Base-by-base conservation (phyloP, 2,329 filamentous ascomycete genomes). In the Penicillium sp. region DNA sequence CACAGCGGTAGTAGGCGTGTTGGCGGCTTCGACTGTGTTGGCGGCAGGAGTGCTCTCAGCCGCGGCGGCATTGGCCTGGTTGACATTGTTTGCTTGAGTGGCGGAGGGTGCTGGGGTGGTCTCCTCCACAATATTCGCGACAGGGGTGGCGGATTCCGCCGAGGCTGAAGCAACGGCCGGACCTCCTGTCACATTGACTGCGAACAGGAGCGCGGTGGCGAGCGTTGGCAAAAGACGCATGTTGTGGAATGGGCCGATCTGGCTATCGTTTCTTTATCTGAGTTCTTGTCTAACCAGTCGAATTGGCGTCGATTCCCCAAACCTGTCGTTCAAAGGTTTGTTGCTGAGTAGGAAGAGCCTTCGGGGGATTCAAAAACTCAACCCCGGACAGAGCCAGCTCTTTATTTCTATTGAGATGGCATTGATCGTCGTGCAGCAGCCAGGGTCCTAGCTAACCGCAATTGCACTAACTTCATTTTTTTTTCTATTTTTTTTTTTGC, bases 201-300 rank as follows among this genome's bases (percentile, higher is more conserved):
- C 58, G 50, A 67, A 59, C 48, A 67, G 50, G 21, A 58, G 56
- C 19, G 65, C 63, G 40, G 65, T 66, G 33, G 63, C 58, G 17
- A 67, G 27, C 42, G 64, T 62, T 45, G 65, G 64, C 58, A 67
- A 57, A 46, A 67, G 64, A 65, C 65, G 65, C 65, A 67, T 67
- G 15, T 40, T 65, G 58, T 56, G 33, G 31, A 48, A 31, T 56
- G 33, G 21, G 21, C 29, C 38, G 5, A 47, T 45, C 49, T 53
- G 19, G 48, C 25, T 25, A 12, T 46, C 29, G 33, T 41, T 38
- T 47, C 25, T 53, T 29, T 40, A 13, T 4, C 31, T 46, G 35
- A 42, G 42, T 35, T 42, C 19, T 57, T 57, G 42, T 46, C 54
- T 17, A 7, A 35, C 48, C 54, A 27, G 33, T 45, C 49, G 15